phyloP scores from a whole-genome alignment of 2,329 filamentous ascomycete genomes.

The Sclerotinia glacialis region DNA sequence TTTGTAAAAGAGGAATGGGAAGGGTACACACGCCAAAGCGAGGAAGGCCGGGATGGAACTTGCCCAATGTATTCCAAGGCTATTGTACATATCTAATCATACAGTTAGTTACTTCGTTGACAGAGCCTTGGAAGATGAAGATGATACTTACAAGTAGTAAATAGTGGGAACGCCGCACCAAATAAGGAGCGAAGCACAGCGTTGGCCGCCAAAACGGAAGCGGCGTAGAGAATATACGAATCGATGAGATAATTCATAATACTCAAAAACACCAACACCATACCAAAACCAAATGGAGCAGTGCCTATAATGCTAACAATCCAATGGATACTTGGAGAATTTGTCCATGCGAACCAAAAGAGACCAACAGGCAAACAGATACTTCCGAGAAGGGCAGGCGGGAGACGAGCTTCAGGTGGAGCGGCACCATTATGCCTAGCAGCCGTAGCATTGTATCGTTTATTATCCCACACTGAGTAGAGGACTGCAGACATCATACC shows the following conservation, averaged over 20 bases:
- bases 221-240: constrained; percentile 69
- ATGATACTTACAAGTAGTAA: constrained; percentile 49
- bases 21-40: constrained; percentile 66
- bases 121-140: not conserved
- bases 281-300: constrained; percentile 43
- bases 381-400: constrained; percentile 59
- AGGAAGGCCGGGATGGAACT: constrained; percentile 71
- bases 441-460: constrained; percentile 47
- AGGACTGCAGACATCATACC: constrained; percentile 60
- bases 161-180: constrained; percentile 68
- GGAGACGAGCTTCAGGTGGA: constrained; percentile 64
- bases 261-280: constrained; percentile 63
- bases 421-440: constrained; percentile 48
- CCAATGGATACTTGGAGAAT: constrained; percentile 54
- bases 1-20: constrained; percentile 75
- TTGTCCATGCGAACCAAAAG: constrained; percentile 69
- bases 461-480: constrained; percentile 56
- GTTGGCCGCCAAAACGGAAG: constrained; percentile 71
- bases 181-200: constrained; percentile 69
- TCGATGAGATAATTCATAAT: constrained; percentile 67
- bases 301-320: constrained; percentile 48
- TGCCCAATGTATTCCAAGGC: constrained; percentile 73
- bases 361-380: constrained; percentile 60
- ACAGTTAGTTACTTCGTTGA: constrained; percentile 13
- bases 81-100: constrained; percentile 27